These are phyloP conservation scores for Picea glauca DNA, from an alignment of 75 land plant species.

Conservation along the genomic window DNA sequence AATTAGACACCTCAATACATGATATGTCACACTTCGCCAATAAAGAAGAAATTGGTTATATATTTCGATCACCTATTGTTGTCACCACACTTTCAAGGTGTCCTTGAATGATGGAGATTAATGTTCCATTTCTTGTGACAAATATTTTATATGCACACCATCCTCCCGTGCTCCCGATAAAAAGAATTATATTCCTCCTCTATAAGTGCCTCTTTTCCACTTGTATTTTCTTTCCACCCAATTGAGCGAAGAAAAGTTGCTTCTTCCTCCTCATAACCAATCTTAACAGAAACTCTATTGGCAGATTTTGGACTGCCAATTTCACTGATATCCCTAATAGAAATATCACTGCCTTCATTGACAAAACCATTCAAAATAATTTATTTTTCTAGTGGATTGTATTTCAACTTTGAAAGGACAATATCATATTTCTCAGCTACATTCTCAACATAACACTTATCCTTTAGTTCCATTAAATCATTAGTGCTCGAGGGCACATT, in stretches of 20 bases:
- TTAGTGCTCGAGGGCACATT: not conserved
- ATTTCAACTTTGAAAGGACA: not conserved
- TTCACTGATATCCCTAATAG: not conserved
- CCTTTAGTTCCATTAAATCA: not conserved
- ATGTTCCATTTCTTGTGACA: too few relatives aligned
- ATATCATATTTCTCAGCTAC: not conserved
- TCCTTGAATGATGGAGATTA: too few relatives aligned
- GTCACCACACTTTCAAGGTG: too few relatives aligned
- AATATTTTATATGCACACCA: too few relatives aligned
- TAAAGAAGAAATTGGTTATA: too few relatives aligned
- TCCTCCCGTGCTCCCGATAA: too few relatives aligned
- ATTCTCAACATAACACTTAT: not conserved
- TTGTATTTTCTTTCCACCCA: slow-evolving; percentile 31
- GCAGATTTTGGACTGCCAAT: not conserved
- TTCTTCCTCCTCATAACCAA: slow-evolving; percentile 33
- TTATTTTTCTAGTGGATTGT: not conserved
- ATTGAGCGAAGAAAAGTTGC: slow-evolving; percentile 42
- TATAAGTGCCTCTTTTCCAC: too few relatives aligned
- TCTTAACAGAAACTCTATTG: not conserved
- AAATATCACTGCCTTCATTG: not conserved
- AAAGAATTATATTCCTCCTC: too few relatives aligned
- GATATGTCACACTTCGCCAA: too few relatives aligned
- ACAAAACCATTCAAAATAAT: not conserved
- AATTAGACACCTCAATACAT: too few relatives aligned
- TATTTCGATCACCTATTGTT: too few relatives aligned